phyloP scores from a whole-genome alignment of 2,329 filamentous ascomycete genomes.

The Rugonectria rugulosa region DNA sequence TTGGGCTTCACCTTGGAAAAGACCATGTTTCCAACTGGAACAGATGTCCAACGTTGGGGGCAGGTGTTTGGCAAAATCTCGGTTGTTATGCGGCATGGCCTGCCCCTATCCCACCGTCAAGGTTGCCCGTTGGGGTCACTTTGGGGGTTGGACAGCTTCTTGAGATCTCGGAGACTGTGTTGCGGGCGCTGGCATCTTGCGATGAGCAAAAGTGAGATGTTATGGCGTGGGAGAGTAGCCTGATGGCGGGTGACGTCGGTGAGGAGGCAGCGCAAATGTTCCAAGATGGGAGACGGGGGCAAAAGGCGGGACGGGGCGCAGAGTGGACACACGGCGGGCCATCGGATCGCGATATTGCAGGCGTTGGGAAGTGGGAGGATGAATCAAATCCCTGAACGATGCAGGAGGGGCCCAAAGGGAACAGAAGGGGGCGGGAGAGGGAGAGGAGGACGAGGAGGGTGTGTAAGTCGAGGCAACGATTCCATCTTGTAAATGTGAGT shows the following conservation, averaged over 20 bases:
- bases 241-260: conserved; percentile 23
- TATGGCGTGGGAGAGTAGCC: conserved; percentile 17
- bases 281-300: conserved; percentile 8
- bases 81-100: neutral
- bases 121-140: neutral
- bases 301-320: conserved; percentile 19
- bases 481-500: no score
- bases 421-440: neutral
- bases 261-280: conserved; percentile 4
- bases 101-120: neutral
- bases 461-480: neutral
- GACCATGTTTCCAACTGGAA: neutral
- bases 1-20: conserved; percentile 19
- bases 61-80: neutral
- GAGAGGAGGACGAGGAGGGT: neutral
- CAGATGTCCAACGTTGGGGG: neutral
- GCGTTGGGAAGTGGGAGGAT: neutral
- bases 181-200: conserved; percentile 21
- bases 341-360: conserved; percentile 20
- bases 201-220: conserved; percentile 25
- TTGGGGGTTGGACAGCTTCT: neutral
- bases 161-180: conserved; percentile 27
- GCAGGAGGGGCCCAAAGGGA: neutral
- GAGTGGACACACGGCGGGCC: conserved; percentile 20
- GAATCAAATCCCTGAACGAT: neutral